Evolutionary conservation across 2,329 filamentous ascomycete genomes (phyloP).

Genomic region (Thelonectria blattea): DNA sequence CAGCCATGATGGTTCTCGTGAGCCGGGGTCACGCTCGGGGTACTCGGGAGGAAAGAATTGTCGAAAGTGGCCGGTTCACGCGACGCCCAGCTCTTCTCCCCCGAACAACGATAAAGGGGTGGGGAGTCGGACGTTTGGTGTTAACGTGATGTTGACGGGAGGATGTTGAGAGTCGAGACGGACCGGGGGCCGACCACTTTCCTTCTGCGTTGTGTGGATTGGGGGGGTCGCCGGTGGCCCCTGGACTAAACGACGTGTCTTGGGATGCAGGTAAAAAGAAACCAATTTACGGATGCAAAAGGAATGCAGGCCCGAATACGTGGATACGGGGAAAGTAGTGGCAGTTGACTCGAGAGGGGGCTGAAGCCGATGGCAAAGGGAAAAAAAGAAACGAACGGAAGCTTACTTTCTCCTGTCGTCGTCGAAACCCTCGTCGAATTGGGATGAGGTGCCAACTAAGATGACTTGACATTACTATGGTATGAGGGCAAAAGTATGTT

Average conservation of each 20-base stretch:
- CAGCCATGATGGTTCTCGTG: conserved; percentile 32
- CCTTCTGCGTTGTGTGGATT: conserved; percentile 20
- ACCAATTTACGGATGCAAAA: neutral
- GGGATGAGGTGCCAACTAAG: conserved; percentile 9
- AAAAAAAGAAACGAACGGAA: neutral
- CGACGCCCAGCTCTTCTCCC: conserved; percentile 2
- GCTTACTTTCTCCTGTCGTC: conserved; percentile 10
- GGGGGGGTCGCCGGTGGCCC: conserved; percentile 30
- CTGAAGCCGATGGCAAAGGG: neutral
- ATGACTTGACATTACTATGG: conserved; percentile 28
- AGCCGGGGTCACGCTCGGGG: conserved; percentile 17
- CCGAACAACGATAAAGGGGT: conserved; percentile 20
- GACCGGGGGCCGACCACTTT: conserved; percentile 28
- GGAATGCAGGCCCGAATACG: neutral
- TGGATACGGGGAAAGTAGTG: neutral
- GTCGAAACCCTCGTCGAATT: conserved; percentile 9
- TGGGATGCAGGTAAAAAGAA: neutral
- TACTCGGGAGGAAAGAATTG: neutral
- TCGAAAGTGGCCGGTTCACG: conserved; percentile 6
- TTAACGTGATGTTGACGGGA: conserved; percentile 4
- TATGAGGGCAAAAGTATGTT: too few relatives aligned
- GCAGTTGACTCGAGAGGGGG: conserved; percentile 1
- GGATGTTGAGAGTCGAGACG: conserved; percentile 21
- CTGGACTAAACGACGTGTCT: conserved; percentile 9
- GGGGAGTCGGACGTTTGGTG: conserved; percentile 32